Evolutionary conservation across 352 stramenopile species (phyloP), one percentile per base, ranked within the genome.

Genomic region (Globisporangium spinosum): DNA sequence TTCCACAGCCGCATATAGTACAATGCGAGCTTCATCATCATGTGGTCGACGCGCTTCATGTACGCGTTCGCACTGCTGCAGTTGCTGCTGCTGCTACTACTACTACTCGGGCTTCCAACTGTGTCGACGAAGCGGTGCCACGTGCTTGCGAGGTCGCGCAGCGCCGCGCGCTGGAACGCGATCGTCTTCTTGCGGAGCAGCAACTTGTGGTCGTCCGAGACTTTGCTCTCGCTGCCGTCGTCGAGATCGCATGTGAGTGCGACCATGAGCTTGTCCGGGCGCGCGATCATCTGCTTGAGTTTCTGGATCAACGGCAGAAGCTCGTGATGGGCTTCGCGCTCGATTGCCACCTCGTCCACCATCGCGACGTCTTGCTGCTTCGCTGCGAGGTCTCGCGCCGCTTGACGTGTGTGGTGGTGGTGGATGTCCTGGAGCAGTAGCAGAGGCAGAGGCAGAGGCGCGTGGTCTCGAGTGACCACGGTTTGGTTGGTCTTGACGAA

Each of bases 1-100:
- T 77, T 74, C 85, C 85, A 93, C 69, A 91, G 27, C 2, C 70
- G 70, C 68, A 79, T 78, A 67, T 89, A 85, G 62, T 83, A 82
- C 22, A 90, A 49, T 63, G 70, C 65, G 27, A 81, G 65, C 72
- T 91, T 91, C 25, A 80, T 62, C 76, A 91, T 79, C 73, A 82
- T 76, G 59, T 70, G 47, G 58, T 90, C 79, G 8, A 76, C 72
- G 53, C 73, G 59, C 29, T 69, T 63, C 12, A 75, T 66, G 62
- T 69, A 56, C 29, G 29, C n/a, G 9, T 40, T 63, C 58, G 49
- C 34, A 32, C 32, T 25, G 35, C 60, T 57, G 0, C 40, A 4
- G 2, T 5, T 49, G 15, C 6, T 25, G 49, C 51, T 57, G 4
- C 15, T 49, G 40, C 40, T 49, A 4, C 5, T 43, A 4, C 5